Evolutionary conservation across 2,329 filamentous ascomycete species (phyloP), one percentile per base, ranked within the genome.

Genomic region (Dothiorella sarmentorum): DNA sequence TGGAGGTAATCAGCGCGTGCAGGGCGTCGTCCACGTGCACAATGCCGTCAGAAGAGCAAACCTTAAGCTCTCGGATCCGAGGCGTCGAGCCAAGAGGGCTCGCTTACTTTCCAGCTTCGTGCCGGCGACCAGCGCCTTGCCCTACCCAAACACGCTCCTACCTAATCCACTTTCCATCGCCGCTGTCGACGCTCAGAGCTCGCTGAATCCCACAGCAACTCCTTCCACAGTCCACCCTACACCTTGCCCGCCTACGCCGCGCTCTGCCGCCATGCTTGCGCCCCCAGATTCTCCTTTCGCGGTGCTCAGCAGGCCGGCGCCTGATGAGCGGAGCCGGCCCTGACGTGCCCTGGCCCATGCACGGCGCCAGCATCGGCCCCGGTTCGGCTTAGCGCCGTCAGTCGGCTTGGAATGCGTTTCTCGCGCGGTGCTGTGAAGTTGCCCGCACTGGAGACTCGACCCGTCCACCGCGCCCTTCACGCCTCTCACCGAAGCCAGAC

Each of bases 391-490:
- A 49, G 56, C 44, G 44, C 56, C 33, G 56, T 53, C 49, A 53
- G 29, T 53, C 49, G 49, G 44, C 33, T 17, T 49, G 33, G 44
- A 42, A 43, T 58, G 56, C 56, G 44, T 58, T 58, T 52, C 45
- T 58, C 56, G 52, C 52, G 56, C 44, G 44, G 20, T 52, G 56
- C 56, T 58, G 22, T 52, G 56, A 58, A 51, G 56, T 58, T 58
- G 56, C 56, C 56, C 56, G 56, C 56, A 58, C 56, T 53, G 43
- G 43, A 58, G 56, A 58, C 56, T 58, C 56, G 56, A 58, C 13
- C 37, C 57, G 35, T 37, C 57, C 35, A 42, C 49, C 45, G 20
- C 49, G 44, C 31, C 27, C 57, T 52, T 37, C 35, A 43, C 45
- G 40, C 45, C 58, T 56, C 53, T 18, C 17, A 24, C 52, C 6